Conservation (phyloP, 106 monocot genomes). For the Dendrobium huoshanense region DNA sequence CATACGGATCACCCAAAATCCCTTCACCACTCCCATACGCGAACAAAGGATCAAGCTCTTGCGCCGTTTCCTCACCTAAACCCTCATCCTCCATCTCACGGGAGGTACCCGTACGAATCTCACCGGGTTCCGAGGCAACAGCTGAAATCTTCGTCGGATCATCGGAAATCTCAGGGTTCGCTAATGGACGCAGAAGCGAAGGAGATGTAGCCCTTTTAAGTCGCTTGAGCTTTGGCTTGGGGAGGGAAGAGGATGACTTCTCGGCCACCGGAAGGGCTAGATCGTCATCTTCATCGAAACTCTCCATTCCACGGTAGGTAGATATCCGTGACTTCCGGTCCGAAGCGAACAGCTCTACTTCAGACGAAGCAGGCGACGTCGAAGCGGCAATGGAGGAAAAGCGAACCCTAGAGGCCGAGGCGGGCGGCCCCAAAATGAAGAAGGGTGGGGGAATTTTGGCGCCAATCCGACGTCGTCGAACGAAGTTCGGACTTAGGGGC, state of each 20-base stretch:
- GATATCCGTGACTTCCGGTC: no score
- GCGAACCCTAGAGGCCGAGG: no score
- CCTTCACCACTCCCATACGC: background rate
- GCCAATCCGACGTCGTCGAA: no score
- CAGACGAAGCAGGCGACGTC: no score
- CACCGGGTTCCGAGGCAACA: background rate
- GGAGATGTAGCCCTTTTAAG: slow-evolving; percentile 30
- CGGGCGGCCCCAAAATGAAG: no score
- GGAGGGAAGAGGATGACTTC: slow-evolving; percentile 20
- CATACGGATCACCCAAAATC: background rate
- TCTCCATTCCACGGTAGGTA: slow-evolving; percentile 8
- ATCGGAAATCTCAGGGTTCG: slow-evolving; percentile 1
- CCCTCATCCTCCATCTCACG: background rate
- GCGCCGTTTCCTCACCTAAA: slow-evolving; percentile 13
- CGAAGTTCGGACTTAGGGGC: no score
- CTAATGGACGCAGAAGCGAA: background rate
- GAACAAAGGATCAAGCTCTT: slow-evolving; percentile 65
- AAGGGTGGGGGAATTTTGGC: no score
- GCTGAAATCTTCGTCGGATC: background rate
- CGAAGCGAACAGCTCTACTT: no score
- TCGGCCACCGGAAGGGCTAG: slow-evolving; percentile 10
- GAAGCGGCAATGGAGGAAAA: no score
- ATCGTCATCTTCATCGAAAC: slow-evolving; percentile 27
- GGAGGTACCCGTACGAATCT: background rate
- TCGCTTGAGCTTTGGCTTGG: slow-evolving; percentile 30